Conservation (phyloP, 805 yeast genomes). For the Candida yuanshanica region DNA sequence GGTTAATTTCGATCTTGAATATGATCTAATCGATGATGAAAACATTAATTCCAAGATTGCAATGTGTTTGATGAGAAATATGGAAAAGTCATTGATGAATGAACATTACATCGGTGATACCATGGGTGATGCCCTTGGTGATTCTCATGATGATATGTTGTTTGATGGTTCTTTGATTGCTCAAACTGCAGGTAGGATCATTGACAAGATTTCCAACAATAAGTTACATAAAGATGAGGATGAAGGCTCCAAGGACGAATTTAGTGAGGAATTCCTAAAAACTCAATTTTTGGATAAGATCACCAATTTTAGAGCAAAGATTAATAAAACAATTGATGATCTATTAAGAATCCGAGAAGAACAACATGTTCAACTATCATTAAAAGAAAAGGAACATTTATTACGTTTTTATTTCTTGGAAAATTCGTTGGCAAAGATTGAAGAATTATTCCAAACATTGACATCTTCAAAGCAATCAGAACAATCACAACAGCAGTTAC, state of each 20-base stretch:
- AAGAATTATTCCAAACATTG: constrained; percentile 29
- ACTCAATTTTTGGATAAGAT: constrained; percentile 39
- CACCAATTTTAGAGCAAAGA: constrained; percentile 29
- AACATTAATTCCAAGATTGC: constrained; percentile 68
- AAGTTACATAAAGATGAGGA: constrained; percentile 9
- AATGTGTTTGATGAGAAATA: constrained; percentile 73
- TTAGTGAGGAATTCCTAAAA: constrained; percentile 32
- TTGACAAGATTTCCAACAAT: constrained; percentile 33
- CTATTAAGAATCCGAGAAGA: constrained; percentile 52
- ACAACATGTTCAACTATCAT: constrained; percentile 35
- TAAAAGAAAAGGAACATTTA: constrained; percentile 72
- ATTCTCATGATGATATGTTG: constrained; percentile 51
- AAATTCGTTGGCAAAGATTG: constrained; percentile 55
- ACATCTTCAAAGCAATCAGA: constrained; percentile 15
- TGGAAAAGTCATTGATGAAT: constrained; percentile 51
- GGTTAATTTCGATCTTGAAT: constrained; percentile 63
- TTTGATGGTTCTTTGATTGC: constrained; percentile 73
- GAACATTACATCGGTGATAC: constrained; percentile 8
- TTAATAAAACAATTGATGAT: constrained; percentile 47
- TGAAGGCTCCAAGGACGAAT: constrained; percentile 22
- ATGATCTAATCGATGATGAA: constrained; percentile 56
- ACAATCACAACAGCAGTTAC: constrained; percentile 5
- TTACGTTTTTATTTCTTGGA: constrained; percentile 65
- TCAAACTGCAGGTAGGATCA: constrained; percentile 63
- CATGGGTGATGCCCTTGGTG: constrained; percentile 22